Evolutionary conservation across 169 alveolate genomes (phyloP).

Genomic region (Plasmodium falciparum): DNA sequence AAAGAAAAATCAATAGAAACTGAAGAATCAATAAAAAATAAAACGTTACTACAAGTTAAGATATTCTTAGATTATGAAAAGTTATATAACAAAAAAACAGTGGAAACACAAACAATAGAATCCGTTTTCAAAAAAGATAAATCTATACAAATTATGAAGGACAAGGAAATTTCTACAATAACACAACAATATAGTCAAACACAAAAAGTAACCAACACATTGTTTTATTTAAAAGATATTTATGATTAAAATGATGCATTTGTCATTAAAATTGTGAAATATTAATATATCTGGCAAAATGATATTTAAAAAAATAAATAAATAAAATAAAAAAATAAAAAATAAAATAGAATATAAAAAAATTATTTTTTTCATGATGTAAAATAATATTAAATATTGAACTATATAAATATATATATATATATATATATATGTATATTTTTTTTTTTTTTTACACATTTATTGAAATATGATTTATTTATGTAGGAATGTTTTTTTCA

Average conservation of each 20-base stretch:
- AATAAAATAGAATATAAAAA: no score
- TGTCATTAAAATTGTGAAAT: no score
- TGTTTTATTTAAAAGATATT: constrained; percentile 65
- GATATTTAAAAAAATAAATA: no score
- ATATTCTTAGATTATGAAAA: constrained; percentile 73
- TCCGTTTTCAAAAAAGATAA: constrained; percentile 62
- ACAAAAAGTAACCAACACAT: constrained; percentile 26
- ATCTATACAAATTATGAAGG: constrained; percentile 55
- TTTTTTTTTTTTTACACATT: background rate
- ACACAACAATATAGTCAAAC: constrained; percentile 49
- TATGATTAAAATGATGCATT: constrained; percentile 13
- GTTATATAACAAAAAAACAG: constrained; percentile 64
- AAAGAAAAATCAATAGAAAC: constrained; percentile 30
- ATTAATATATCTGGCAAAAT: no score
- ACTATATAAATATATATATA: background rate
- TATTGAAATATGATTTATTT: no score
- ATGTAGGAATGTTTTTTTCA: no score
- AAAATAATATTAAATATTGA: background rate
- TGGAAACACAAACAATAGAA: constrained; percentile 71
- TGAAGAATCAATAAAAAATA: constrained; percentile 64
- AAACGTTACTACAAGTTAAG: constrained; percentile 59
- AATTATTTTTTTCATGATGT: no score
- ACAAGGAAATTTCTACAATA: constrained; percentile 41
- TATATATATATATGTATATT: background rate
- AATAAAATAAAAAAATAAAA: no score